Conservation (phyloP, 139 green algal genomes). For the Haematococcus lacustris region DNA sequence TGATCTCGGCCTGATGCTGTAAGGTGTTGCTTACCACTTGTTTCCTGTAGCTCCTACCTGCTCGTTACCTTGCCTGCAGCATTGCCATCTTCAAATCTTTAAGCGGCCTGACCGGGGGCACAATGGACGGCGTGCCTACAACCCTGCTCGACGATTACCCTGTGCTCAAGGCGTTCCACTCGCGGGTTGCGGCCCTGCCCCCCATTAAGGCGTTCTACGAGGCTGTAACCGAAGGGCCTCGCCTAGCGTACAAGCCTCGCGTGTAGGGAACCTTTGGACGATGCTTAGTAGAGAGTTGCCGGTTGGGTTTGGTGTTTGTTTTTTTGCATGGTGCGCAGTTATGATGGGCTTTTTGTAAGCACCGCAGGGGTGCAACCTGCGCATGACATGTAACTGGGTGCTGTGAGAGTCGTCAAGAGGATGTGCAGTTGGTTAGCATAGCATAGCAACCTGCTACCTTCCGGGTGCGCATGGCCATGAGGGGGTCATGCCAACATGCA, state of each 20-base stretch:
- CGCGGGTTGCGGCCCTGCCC: constrained; percentile 9
- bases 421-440: too few species aligned
- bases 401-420: too few species aligned
- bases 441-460: too few species aligned
- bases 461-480: too few species aligned
- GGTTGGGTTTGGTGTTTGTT: too few species aligned
- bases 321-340: too few species aligned
- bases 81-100: neutral
- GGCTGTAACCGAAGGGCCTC: constrained; percentile 2
- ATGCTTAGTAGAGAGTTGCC: too few species aligned
- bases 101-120: constrained; percentile 2
- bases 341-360: too few species aligned
- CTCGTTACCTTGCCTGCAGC: neutral
- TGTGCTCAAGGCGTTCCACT: constrained; percentile 12
- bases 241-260: constrained; percentile 4
- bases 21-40: neutral
- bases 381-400: too few species aligned
- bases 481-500: too few species aligned
- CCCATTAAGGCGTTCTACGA: constrained; percentile 2
- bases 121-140: constrained; percentile 11
- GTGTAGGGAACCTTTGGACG: too few species aligned
- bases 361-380: too few species aligned
- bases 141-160: constrained; percentile 13
- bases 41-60: neutral
- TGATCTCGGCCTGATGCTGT: neutral